Percentiles rank a stretch among this genome's conserved stretches.
phyloP scores from a whole-genome alignment of 371 early-diverging fungal species.

The Basidiobolus meristosporus region DNA sequence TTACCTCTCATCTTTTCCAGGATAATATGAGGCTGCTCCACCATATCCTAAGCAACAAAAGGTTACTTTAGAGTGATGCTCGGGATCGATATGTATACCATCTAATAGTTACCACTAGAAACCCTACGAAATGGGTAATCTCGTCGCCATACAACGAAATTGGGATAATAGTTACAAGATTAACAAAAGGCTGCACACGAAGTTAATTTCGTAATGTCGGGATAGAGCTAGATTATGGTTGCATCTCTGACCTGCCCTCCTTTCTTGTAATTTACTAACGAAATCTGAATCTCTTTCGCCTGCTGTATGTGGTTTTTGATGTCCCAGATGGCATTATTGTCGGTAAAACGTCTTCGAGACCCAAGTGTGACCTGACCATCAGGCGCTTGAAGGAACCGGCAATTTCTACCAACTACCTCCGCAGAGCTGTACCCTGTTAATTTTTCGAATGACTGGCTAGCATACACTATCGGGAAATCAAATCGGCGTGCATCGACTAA shows the following conservation, averaged over 20 bases:
- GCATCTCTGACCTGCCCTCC: conserved; percentile 24
- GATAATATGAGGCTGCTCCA: conserved; percentile 45
- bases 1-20: conserved; percentile 30
- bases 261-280: conserved; percentile 43
- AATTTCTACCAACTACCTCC: conserved; percentile 40
- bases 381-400: conserved; percentile 43
- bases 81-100: background rate
- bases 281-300: conserved; percentile 36
- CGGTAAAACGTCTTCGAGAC: conserved; percentile 28
- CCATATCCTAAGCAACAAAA: conserved; percentile 17
- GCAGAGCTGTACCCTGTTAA: conserved; percentile 33
- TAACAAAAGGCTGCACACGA: conserved; percentile 40
- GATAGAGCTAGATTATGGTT: conserved; percentile 1
- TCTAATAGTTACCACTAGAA: conserved; percentile 32
- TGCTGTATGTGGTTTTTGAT: conserved; percentile 23
- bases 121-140: conserved; percentile 40
- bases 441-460: conserved; percentile 33
- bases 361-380: conserved; percentile 26
- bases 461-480: conserved; percentile 35
- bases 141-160: conserved; percentile 15
- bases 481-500: conserved; percentile 22
- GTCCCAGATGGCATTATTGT: conserved; percentile 28
- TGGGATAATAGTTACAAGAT: conserved; percentile 44
- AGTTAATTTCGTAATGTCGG: background rate
- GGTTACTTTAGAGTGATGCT: background rate